phyloP scores from a whole-genome alignment of 2,329 filamentous ascomycete species.

The Aspergillus sp. region DNA sequence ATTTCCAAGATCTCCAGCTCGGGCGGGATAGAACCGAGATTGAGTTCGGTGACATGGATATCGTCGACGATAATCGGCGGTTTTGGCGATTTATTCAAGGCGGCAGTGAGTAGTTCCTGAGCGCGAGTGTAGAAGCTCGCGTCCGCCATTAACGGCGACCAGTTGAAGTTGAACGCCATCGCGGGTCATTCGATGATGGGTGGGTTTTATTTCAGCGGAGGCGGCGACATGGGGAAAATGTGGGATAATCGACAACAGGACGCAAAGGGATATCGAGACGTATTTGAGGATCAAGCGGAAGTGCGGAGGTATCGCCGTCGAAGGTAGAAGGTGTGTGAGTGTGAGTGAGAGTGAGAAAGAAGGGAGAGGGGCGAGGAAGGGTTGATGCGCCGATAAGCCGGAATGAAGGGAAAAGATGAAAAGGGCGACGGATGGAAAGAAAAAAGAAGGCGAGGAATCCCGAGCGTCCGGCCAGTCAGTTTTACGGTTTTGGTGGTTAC shows the following conservation, averaged over 20 bases:
- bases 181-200: conserved; percentile 32
- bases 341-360: conserved; percentile 2
- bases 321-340: not conserved
- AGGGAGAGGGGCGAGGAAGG: conserved; percentile 24
- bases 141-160: conserved; percentile 97
- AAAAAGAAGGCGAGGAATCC: conserved; percentile 18
- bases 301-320: conserved; percentile 18
- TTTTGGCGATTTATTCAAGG: conserved; percentile 96
- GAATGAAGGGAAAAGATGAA: conserved; percentile 20
- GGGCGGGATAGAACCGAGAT: conserved; percentile 89
- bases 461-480: conserved; percentile 17
- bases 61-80: conserved; percentile 99
- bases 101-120: conserved; percentile 89
- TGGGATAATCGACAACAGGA: not conserved
- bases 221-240: conserved; percentile 7
- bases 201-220: conserved; percentile 9
- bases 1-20: conserved; percentile 97
- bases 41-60: conserved; percentile 96
- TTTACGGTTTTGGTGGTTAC: not conserved
- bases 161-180: conserved; percentile 99
- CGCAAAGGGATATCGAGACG: conserved; percentile 7
- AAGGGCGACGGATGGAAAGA: conserved; percentile 17
- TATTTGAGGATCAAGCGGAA: not conserved
- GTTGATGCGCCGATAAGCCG: conserved; percentile 24
- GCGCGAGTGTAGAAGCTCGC: conserved; percentile 86